phyloP scores from a whole-genome alignment of 495 filamentous ascomycete species.

The Penicillium fimorum region DNA sequence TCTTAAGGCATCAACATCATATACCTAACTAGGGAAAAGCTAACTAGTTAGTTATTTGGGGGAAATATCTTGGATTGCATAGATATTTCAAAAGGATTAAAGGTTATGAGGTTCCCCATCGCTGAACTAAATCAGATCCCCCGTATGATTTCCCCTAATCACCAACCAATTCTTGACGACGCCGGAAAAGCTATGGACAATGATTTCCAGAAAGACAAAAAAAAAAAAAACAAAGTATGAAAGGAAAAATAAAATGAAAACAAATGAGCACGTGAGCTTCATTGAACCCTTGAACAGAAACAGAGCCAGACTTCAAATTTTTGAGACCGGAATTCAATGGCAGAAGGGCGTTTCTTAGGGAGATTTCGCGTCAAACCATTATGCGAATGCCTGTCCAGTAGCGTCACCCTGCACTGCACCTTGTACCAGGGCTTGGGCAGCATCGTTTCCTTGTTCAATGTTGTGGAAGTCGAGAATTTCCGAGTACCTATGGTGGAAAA shows the following conservation, averaged over 20 bases:
- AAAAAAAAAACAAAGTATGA: slow-evolving; percentile 7
- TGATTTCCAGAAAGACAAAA: slow-evolving; percentile 20
- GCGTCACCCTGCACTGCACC: slow-evolving; percentile 32
- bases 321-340: slow-evolving; percentile 9
- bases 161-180: slow-evolving; percentile 32
- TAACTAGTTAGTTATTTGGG: no score
- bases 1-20: slow-evolving; percentile 1
- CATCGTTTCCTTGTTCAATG: slow-evolving; percentile 61
- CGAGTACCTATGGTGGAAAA: slow-evolving; percentile 71
- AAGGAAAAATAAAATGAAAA: slow-evolving; percentile 9
- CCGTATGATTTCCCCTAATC: slow-evolving; percentile 21
- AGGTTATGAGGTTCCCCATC: slow-evolving; percentile 6
- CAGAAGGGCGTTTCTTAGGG: background rate
- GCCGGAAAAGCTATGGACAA: slow-evolving; percentile 34
- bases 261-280: slow-evolving; percentile 19
- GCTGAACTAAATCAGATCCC: slow-evolving; percentile 15
- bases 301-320: slow-evolving; percentile 6
- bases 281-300: slow-evolving; percentile 14
- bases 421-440: slow-evolving; percentile 36
- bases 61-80: background rate
- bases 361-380: slow-evolving; percentile 7
- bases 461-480: slow-evolving; percentile 99
- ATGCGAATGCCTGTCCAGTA: slow-evolving; percentile 35
- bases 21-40: background rate
- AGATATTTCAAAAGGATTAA: slow-evolving; percentile 3